phyloP scores from a whole-genome alignment of 163 green algal genomes.

The Scenedesmus sp. region DNA sequence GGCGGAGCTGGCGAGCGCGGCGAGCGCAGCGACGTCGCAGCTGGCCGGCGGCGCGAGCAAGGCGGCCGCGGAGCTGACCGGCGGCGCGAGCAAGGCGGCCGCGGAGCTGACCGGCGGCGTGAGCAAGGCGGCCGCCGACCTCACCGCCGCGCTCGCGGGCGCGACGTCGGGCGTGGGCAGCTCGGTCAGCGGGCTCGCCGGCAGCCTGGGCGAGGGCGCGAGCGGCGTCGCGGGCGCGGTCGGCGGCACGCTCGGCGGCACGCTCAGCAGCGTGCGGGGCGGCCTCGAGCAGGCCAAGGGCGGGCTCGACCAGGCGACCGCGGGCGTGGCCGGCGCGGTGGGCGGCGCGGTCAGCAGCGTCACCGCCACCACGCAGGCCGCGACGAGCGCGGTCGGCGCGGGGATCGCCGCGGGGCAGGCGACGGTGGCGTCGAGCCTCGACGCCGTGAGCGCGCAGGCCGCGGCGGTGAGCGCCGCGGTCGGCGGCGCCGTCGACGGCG shows the following conservation, averaged over 20 bases:
- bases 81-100: slow-evolving; percentile 1
- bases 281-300: slow-evolving; percentile 19
- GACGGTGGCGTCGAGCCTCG: slow-evolving; percentile 16
- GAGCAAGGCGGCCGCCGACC: slow-evolving; percentile 23
- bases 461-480: slow-evolving; percentile 17
- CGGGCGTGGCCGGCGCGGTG: slow-evolving; percentile 8
- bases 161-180: slow-evolving; percentile 1
- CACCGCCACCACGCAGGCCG: neutral
- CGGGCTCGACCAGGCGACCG: slow-evolving; percentile 25
- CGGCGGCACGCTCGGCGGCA: slow-evolving; percentile 17
- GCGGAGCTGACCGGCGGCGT: slow-evolving; percentile 15
- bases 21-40: slow-evolving; percentile 5
- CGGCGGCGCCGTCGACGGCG: slow-evolving; percentile 6
- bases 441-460: slow-evolving; percentile 26
- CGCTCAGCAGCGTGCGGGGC: slow-evolving; percentile 9
- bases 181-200: slow-evolving; percentile 16
- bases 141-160: slow-evolving; percentile 11
- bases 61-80: slow-evolving; percentile 21
- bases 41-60: slow-evolving; percentile 23
- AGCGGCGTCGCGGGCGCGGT: slow-evolving; percentile 28
- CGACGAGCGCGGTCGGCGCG: neutral
- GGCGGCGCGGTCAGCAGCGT: slow-evolving; percentile 1
- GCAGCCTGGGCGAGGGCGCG: slow-evolving; percentile 16
- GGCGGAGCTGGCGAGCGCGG: slow-evolving; percentile 23
- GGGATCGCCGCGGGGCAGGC: neutral